A percentile compares a stretch with the other conserved stretches of the same genome.
Conservation (phyloP, 805 yeast genomes). For the Alloascoidea hylecoeti region DNA sequence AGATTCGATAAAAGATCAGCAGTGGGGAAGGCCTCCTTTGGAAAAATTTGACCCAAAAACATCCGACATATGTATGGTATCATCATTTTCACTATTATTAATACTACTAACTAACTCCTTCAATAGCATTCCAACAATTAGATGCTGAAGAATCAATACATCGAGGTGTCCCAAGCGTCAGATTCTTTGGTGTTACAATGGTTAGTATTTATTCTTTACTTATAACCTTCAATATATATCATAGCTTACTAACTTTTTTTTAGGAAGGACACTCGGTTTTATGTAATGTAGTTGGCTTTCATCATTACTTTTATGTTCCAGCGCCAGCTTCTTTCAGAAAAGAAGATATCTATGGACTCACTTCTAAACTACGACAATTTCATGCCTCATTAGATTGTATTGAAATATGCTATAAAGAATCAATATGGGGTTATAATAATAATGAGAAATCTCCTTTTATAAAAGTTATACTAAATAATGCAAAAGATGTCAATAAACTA, state of each 20-base stretch:
- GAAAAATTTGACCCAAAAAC: slow-evolving; percentile 28
- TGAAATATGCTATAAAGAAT: slow-evolving; percentile 59
- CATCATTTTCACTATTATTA: slow-evolving; percentile 5
- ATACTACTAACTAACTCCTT: neutral
- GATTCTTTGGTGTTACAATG: slow-evolving; percentile 85
- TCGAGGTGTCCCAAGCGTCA: slow-evolving; percentile 41
- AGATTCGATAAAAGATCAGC: slow-evolving; percentile 19
- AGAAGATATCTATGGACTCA: slow-evolving; percentile 34
- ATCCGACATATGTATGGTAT: slow-evolving; percentile 26
- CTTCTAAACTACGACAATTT: slow-evolving; percentile 27
- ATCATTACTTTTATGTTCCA: slow-evolving; percentile 85
- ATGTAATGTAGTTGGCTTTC: slow-evolving; percentile 80
- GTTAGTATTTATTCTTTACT: slow-evolving; percentile 5
- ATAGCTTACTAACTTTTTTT: neutral
- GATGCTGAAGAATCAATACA: slow-evolving; percentile 80
- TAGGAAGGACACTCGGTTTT: slow-evolving; percentile 73
- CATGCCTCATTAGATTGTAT: slow-evolving; percentile 50
- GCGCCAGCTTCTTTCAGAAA: slow-evolving; percentile 67
- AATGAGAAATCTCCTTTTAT: slow-evolving; percentile 67
- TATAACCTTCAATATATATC: neutral
- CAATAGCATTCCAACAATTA: slow-evolving; percentile 63
- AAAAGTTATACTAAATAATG: slow-evolving; percentile 54
- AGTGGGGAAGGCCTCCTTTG: slow-evolving; percentile 45
- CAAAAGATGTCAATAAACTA: slow-evolving; percentile 49
- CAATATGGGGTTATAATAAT: slow-evolving; percentile 89